A percentile compares a stretch with the other conserved stretches of the same genome.
These are phyloP conservation scores for Linnemannia schmuckeri DNA, from an alignment of 192 early-diverging fungal genomes.

Conservation along the genomic window DNA sequence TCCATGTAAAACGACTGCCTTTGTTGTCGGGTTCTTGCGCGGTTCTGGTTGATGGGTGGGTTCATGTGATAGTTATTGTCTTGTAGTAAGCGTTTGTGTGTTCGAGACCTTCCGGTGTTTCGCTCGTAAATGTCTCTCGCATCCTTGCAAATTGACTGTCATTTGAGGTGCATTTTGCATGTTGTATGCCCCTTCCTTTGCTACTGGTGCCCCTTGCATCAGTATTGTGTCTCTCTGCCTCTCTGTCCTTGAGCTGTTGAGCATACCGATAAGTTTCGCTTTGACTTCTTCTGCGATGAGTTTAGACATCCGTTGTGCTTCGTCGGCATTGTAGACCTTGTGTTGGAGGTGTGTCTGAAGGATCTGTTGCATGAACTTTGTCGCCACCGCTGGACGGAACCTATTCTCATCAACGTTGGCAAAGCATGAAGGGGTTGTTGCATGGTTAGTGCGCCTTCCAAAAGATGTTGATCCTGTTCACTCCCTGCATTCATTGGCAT, in stretches of 20 bases:
- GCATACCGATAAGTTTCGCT: slow-evolving; percentile 44
- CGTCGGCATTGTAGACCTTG: slow-evolving; percentile 35
- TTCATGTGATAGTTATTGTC: too few relatives aligned
- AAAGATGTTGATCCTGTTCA: neutral
- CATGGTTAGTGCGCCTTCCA: neutral
- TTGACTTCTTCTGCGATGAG: slow-evolving; percentile 50
- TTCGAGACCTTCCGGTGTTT: too few relatives aligned
- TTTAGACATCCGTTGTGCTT: slow-evolving; percentile 37
- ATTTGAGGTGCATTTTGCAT: too few relatives aligned
- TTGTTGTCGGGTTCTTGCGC: too few relatives aligned
- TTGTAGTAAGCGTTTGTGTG: too few relatives aligned
- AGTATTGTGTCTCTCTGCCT: too few relatives aligned
- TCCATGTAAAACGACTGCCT: too few relatives aligned
- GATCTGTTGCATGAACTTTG: slow-evolving; percentile 55
- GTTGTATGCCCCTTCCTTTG: too few relatives aligned
- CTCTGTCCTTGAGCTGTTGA: neutral
- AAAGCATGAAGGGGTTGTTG: neutral
- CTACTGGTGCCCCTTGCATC: too few relatives aligned
- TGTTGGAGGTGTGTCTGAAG: slow-evolving; percentile 35
- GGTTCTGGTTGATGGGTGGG: too few relatives aligned
- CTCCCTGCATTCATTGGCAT: neutral
- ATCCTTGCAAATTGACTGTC: too few relatives aligned
- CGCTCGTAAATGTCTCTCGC: too few relatives aligned
- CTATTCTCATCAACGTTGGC: slow-evolving; percentile 1
- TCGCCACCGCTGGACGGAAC: slow-evolving; percentile 45